Evolutionary conservation across 345 rosid genomes (phyloP).

Genomic region (Pelargonium nanum): DNA sequence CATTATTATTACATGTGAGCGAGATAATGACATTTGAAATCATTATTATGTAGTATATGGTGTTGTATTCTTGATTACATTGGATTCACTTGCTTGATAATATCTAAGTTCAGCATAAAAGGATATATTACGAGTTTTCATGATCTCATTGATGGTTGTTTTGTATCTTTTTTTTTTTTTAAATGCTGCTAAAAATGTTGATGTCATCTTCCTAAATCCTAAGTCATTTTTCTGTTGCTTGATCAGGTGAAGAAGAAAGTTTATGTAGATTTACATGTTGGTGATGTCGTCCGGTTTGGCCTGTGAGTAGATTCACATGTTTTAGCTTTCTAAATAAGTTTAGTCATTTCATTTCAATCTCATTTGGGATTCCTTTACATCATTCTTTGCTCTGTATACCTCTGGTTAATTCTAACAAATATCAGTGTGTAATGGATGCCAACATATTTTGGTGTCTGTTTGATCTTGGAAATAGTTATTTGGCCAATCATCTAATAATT

Average conservation of each 20-base stretch:
- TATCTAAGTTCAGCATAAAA: neutral
- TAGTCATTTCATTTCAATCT: neutral
- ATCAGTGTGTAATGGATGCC: neutral
- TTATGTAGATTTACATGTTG: slow-evolving; percentile 68
- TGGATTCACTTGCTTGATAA: neutral
- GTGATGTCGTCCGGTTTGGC: slow-evolving; percentile 93
- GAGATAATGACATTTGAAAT: too few relatives aligned
- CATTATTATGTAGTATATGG: too few relatives aligned
- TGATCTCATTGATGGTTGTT: neutral
- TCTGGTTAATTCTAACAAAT: neutral
- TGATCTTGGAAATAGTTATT: neutral
- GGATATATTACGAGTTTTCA: neutral
- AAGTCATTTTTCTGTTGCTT: slow-evolving; percentile 5
- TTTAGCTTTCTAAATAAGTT: slow-evolving; percentile 4
- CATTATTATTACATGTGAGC: too few relatives aligned
- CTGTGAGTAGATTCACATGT: too few relatives aligned
- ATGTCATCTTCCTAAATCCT: slow-evolving; percentile 2
- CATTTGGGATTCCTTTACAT: neutral
- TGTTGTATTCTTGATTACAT: neutral
- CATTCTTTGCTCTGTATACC: too few relatives aligned
- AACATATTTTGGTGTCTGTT: neutral
- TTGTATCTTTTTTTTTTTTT: too few relatives aligned
- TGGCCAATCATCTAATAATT: neutral
- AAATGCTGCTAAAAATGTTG: too few relatives aligned
- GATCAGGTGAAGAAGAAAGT: slow-evolving; percentile 51